These are phyloP conservation scores for Lipomyces yamadae DNA, from an alignment of 805 yeast species.

Conservation along the genomic window DNA sequence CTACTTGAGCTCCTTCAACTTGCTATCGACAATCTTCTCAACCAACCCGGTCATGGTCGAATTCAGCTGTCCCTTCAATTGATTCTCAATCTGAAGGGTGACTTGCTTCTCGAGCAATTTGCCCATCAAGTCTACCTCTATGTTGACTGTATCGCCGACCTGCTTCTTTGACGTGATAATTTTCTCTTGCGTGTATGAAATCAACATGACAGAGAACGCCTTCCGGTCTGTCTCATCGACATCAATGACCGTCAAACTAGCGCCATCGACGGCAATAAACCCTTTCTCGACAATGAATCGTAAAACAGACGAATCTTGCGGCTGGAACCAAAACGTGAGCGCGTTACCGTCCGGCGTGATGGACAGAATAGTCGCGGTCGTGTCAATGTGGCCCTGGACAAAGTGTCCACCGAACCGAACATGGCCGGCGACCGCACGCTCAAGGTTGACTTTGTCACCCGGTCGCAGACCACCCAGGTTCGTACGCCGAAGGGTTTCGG, in stretches of 20 bases:
- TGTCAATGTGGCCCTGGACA: conserved; percentile 97
- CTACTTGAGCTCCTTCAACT: conserved; percentile 41
- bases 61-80: conserved; percentile 56
- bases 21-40: conserved; percentile 53
- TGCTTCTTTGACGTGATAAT: conserved; percentile 70
- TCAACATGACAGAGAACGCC: conserved; percentile 83
- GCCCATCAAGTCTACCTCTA: conserved; percentile 95
- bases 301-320: conserved; percentile 49
- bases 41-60: conserved; percentile 59
- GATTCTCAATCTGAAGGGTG: conserved; percentile 50
- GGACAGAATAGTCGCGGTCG: conserved; percentile 68
- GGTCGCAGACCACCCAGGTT: conserved; percentile 64
- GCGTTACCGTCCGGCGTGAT: conserved; percentile 71
- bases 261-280: conserved; percentile 89
- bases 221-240: conserved; percentile 61
- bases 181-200: conserved; percentile 83
- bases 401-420: conserved; percentile 95
- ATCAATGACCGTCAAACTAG: conserved; percentile 82
- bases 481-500: conserved; percentile 86
- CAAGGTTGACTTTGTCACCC: conserved; percentile 78
- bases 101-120: conserved; percentile 90
- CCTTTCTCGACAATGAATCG: conserved; percentile 93
- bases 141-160: conserved; percentile 71
- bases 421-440: conserved; percentile 84
- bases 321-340: conserved; percentile 74